Conservation (phyloP, 371 early-diverging fungal species). For the Circinella minor region DNA sequence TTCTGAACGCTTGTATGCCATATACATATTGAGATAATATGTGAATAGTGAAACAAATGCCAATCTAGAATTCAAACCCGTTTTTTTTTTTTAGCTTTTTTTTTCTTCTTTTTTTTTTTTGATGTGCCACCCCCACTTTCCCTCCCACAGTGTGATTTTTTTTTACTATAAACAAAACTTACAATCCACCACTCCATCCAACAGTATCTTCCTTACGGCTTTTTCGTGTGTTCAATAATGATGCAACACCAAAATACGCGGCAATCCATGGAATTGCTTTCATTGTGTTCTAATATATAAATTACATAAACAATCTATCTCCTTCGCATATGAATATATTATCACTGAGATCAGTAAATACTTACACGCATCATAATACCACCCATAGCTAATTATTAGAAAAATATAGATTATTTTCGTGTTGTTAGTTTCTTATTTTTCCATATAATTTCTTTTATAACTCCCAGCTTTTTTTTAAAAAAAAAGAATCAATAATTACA, state of each 20-base stretch:
- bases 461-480: not conserved
- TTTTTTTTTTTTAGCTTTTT: too few species aligned
- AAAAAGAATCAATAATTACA: constrained; percentile 28
- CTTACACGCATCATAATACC: constrained; percentile 50
- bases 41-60: constrained; percentile 44
- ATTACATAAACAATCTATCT: not conserved
- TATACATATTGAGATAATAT: constrained; percentile 46
- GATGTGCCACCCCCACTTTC: not conserved
- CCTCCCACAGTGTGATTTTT: too few species aligned
- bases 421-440: too few species aligned
- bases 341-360: not conserved
- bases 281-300: constrained; percentile 31
- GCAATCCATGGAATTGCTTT: constrained; percentile 51
- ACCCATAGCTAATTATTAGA: constrained; percentile 39
- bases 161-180: constrained; percentile 19
- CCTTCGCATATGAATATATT: not conserved
- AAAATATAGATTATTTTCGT: not conserved
- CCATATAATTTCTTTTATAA: too few species aligned
- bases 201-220: constrained; percentile 37
- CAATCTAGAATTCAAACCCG: constrained; percentile 22
- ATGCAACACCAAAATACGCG: constrained; percentile 44
- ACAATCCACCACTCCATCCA: constrained; percentile 44
- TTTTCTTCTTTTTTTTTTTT: too few species aligned
- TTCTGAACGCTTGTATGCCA: constrained; percentile 25
- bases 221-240: constrained; percentile 44